Conservation (phyloP, 2,329 filamentous ascomycete species). For the Emergomyces africanus region DNA sequence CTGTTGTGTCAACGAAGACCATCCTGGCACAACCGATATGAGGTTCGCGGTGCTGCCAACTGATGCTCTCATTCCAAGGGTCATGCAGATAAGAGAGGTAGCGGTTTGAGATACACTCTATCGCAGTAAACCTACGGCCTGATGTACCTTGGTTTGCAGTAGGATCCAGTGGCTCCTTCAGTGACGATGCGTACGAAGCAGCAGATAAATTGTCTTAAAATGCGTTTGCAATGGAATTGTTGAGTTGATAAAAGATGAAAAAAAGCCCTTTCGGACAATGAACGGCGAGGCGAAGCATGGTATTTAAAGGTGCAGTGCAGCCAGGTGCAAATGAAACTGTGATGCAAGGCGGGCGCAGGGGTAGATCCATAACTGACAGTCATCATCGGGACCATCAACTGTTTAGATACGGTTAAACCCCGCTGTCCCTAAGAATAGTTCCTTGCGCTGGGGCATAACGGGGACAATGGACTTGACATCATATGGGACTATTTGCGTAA, state of each 20-base stretch:
- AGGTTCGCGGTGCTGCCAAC: neutral
- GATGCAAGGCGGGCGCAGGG: neutral
- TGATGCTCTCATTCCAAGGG: neutral
- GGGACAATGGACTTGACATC: no score
- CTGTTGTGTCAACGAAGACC: constrained; percentile 35
- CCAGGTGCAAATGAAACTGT: neutral
- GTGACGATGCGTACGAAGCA: neutral
- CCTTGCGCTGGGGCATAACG: no score
- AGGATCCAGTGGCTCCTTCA: neutral
- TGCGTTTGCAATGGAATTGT: neutral
- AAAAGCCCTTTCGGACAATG: neutral
- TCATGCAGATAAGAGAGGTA: neutral
- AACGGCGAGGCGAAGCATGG: neutral
- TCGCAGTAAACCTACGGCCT: neutral
- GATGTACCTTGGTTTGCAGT: neutral
- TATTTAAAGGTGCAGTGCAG: no score
- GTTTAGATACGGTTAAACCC: no score
- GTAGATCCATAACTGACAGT: neutral
- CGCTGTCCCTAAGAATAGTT: no score
- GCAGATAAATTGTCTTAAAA: neutral
- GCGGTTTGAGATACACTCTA: neutral
- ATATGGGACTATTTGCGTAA: no score
- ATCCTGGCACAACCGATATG: constrained; percentile 14
- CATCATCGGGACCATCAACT: neutral
- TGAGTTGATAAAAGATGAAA: neutral